phyloP scores from a whole-genome alignment of 2,329 filamentous ascomycete genomes.

The Penicillium paneum region DNA sequence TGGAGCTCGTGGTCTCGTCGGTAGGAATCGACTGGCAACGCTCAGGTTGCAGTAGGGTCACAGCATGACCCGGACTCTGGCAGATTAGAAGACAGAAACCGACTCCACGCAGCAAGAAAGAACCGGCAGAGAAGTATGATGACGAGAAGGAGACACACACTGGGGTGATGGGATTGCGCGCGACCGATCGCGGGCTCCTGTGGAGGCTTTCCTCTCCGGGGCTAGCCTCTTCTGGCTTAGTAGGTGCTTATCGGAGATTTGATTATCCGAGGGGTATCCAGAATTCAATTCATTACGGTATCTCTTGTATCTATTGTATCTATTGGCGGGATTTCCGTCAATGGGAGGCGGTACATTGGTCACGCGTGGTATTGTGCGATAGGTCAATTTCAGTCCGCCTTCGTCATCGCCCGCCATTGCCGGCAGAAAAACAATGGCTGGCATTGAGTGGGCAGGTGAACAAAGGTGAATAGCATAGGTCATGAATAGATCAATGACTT shows the following conservation, averaged over 20 bases:
- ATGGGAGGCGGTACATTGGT: background rate
- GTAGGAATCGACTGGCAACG: constrained; percentile 15
- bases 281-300: constrained; percentile 1
- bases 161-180: constrained; percentile 35
- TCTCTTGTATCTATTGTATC: background rate
- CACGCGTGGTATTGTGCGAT: constrained; percentile 6
- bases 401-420: constrained; percentile 33
- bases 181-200: constrained; percentile 39
- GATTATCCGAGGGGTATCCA: constrained; percentile 23
- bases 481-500: background rate
- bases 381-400: constrained; percentile 19
- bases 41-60: constrained; percentile 21
- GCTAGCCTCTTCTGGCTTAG: constrained; percentile 26
- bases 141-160: constrained; percentile 14
- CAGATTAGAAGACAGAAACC: constrained; percentile 7
- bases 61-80: constrained; percentile 21
- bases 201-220: constrained; percentile 31
- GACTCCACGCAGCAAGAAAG: constrained; percentile 7
- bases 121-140: constrained; percentile 6
- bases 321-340: background rate
- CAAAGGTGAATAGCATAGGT: background rate
- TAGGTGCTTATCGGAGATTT: constrained; percentile 20
- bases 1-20: constrained; percentile 19
- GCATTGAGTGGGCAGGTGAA: background rate
- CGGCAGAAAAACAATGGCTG: constrained; percentile 21